Evolutionary conservation across 805 yeast genomes (phyloP).

Genomic region (Candida nemodendra): DNA sequence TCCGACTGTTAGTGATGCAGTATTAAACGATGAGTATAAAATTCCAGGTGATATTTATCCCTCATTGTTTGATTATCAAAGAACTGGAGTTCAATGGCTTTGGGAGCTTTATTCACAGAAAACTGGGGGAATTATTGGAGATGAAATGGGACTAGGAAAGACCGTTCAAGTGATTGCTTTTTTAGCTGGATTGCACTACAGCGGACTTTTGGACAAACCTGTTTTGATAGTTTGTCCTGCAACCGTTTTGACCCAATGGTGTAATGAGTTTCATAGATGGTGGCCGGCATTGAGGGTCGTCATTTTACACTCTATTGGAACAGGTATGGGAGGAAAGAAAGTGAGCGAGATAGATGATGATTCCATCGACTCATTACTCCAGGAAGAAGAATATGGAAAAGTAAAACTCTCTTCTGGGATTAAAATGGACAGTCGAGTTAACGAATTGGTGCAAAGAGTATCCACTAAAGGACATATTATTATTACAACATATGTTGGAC

Average conservation of each 20-base stretch:
- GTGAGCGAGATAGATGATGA: slow-evolving; percentile 42
- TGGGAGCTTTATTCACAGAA: slow-evolving; percentile 89
- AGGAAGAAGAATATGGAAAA: slow-evolving; percentile 36
- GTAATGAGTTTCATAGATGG: slow-evolving; percentile 94
- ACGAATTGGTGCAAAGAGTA: slow-evolving; percentile 54
- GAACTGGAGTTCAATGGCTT: slow-evolving; percentile 96
- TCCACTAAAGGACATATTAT: slow-evolving; percentile 74
- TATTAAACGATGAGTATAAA: slow-evolving; percentile 62
- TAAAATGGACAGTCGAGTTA: slow-evolving; percentile 31
- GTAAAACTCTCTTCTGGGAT: slow-evolving; percentile 25
- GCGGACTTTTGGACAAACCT: slow-evolving; percentile 72
- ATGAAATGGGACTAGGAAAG: slow-evolving; percentile 98
- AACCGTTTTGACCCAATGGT: slow-evolving; percentile 95
- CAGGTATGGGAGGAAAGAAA: slow-evolving; percentile 59
- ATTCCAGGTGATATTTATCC: slow-evolving; percentile 92
- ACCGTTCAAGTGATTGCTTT: slow-evolving; percentile 92
- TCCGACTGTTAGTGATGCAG: slow-evolving; percentile 74
- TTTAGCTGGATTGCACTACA: slow-evolving; percentile 85
- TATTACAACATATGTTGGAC: slow-evolving; percentile 80
- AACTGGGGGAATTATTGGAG: slow-evolving; percentile 95
- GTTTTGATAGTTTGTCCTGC: slow-evolving; percentile 92
- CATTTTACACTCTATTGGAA: slow-evolving; percentile 87
- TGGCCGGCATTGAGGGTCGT: slow-evolving; percentile 93
- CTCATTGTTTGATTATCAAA: slow-evolving; percentile 86
- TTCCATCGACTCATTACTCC: slow-evolving; percentile 45